A percentile compares a stretch with the other conserved stretches of the same genome.
Evolutionary conservation across 441 rosid genomes (phyloP).

Genomic region (Aquilaria agallochum): DNA sequence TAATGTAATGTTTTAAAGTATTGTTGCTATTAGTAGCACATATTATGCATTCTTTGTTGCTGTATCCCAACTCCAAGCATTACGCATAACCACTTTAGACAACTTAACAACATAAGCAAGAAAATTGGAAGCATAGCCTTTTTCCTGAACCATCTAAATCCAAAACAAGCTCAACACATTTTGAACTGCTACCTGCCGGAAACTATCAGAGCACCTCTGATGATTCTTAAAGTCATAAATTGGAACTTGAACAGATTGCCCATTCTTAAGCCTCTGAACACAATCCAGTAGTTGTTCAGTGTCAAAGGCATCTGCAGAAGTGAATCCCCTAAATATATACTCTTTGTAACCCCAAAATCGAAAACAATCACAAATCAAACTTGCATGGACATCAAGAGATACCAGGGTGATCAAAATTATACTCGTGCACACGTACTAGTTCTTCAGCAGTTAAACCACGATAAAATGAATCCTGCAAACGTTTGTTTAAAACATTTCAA

Average conservation of each 20-base stretch:
- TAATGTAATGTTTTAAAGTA: too few species aligned
- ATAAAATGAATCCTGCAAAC: slow-evolving; percentile 75
- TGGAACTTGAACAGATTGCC: slow-evolving; percentile 81
- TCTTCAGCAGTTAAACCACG: slow-evolving; percentile 86
- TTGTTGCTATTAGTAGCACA: too few species aligned
- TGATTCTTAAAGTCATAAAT: slow-evolving; percentile 85
- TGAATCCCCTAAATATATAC: slow-evolving; percentile 2
- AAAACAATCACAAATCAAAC: not conserved
- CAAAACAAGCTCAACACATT: not conserved
- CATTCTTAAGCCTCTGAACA: slow-evolving; percentile 47
- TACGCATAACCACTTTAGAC: too few species aligned
- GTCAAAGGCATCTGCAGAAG: slow-evolving; percentile 73
- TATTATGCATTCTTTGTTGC: too few species aligned
- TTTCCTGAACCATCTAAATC: not conserved
- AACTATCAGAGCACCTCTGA: slow-evolving; percentile 68
- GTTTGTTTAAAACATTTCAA: too few species aligned
- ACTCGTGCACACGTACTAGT: slow-evolving; percentile 66
- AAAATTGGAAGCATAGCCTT: too few species aligned
- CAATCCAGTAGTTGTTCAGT: slow-evolving; percentile 90
- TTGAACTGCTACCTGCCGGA: slow-evolving; percentile 58
- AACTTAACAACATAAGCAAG: too few species aligned
- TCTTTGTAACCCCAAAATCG: too few species aligned
- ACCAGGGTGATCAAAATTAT: slow-evolving; percentile 97
- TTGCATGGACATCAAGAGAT: not conserved
- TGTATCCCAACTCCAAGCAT: too few species aligned